Evolutionary conservation across 805 yeast genomes (phyloP).

Genomic region (Candida ovalis): DNA sequence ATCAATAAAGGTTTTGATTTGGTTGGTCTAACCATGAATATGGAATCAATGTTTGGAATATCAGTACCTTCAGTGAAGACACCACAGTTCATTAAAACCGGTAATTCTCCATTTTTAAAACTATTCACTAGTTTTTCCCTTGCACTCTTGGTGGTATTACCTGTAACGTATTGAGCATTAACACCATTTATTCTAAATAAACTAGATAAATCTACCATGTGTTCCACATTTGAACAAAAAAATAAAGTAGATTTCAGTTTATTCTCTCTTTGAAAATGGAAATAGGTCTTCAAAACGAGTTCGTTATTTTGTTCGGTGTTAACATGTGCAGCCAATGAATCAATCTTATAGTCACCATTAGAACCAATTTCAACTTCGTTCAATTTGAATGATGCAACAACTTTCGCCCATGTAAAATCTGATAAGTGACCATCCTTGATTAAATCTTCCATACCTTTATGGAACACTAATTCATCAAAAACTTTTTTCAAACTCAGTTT

Average conservation of each 20-base stretch:
- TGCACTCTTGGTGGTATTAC: slow-evolving; percentile 51
- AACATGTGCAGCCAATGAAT: slow-evolving; percentile 49
- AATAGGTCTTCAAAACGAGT: slow-evolving; percentile 50
- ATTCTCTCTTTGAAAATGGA: slow-evolving; percentile 38
- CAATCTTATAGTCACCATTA: slow-evolving; percentile 51
- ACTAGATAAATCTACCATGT: slow-evolving; percentile 51
- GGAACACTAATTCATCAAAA: slow-evolving; percentile 73
- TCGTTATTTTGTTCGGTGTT: slow-evolving; percentile 53
- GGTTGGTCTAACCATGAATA: slow-evolving; percentile 78
- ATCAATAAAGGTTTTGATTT: slow-evolving; percentile 63
- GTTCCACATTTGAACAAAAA: slow-evolving; percentile 74
- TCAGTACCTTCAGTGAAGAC: slow-evolving; percentile 95
- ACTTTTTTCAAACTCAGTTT: slow-evolving; percentile 51
- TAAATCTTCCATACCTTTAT: slow-evolving; percentile 62
- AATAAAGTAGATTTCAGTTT: slow-evolving; percentile 60
- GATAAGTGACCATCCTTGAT: slow-evolving; percentile 65
- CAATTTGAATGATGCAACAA: slow-evolving; percentile 38
- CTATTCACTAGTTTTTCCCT: slow-evolving; percentile 51
- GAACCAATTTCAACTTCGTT: slow-evolving; percentile 19
- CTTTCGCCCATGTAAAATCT: slow-evolving; percentile 61
- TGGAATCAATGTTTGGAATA: slow-evolving; percentile 81
- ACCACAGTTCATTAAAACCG: slow-evolving; percentile 81
- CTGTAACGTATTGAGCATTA: slow-evolving; percentile 67
- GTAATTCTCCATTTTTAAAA: slow-evolving; percentile 58
- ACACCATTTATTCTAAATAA: slow-evolving; percentile 57